These are phyloP conservation scores for Narthecium ossifragum DNA, from an alignment of 106 monocot genomes.

Conservation along the genomic window DNA sequence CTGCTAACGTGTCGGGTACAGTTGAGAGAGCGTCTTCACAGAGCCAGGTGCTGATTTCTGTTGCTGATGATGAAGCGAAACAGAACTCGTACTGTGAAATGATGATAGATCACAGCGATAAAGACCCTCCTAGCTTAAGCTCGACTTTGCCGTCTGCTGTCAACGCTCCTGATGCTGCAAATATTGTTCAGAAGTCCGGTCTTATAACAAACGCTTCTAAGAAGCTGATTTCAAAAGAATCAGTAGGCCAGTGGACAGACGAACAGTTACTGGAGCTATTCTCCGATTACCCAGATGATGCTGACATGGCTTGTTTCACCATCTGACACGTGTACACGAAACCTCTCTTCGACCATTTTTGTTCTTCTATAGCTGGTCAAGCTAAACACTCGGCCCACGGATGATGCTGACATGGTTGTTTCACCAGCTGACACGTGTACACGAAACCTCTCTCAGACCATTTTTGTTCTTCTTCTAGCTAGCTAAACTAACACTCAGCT, in stretches of 20 bases:
- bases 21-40: not conserved
- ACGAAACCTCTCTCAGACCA: not conserved
- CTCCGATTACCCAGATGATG: slow-evolving; percentile 42
- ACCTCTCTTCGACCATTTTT: not conserved
- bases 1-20: too few relatives aligned
- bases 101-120: not conserved
- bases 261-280: slow-evolving; percentile 60
- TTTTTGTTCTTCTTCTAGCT: slow-evolving; percentile 26
- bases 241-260: slow-evolving; percentile 63
- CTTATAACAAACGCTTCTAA: slow-evolving; percentile 6
- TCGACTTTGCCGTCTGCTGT: too few relatives aligned
- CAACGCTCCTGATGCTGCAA: not conserved
- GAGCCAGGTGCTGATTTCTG: not conserved
- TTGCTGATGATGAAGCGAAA: slow-evolving; percentile 5
- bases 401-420: slow-evolving; percentile 20
- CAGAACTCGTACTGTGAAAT: not conserved
- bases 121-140: too few relatives aligned
- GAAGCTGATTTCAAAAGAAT: slow-evolving; percentile 20
- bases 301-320: slow-evolving; percentile 7
- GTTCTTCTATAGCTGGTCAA: slow-evolving; percentile 38
- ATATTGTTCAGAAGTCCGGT: slow-evolving; percentile 1
- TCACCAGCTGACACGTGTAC: not conserved
- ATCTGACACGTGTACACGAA: not conserved
- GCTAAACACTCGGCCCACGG: slow-evolving; percentile 46
- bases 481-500: slow-evolving; percentile 50